A percentile compares a stretch with the other conserved stretches of the same genome.
Evolutionary conservation across 345 rosid genomes (phyloP).

Genomic region (Mallotus nudiflorus): DNA sequence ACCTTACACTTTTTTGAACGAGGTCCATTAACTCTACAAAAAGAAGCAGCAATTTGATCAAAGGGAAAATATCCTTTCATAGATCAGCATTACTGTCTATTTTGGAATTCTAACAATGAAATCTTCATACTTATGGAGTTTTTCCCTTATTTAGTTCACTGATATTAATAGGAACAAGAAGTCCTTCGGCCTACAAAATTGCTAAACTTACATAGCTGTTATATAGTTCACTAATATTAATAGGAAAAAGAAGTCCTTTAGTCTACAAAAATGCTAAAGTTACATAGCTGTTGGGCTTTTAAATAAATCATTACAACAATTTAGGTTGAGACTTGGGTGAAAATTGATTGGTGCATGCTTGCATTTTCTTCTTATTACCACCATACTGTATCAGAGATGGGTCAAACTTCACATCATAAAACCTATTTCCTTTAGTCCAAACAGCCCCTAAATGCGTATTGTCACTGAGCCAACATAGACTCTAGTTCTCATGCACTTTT

Average conservation of each 20-base stretch:
- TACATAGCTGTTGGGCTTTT: background rate
- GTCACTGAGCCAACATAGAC: background rate
- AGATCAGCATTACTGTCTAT: too few species aligned
- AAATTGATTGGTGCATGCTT: background rate
- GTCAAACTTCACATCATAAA: background rate
- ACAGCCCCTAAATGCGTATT: background rate
- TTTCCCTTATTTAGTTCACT: background rate
- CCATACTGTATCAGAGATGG: background rate
- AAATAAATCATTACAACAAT: background rate
- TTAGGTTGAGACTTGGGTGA: background rate
- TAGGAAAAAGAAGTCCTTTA: too few species aligned
- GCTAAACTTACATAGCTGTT: too few species aligned
- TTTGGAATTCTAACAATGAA: background rate
- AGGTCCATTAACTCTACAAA: background rate
- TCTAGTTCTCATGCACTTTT: background rate
- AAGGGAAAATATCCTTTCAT: background rate
- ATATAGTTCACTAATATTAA: background rate
- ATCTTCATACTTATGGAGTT: background rate
- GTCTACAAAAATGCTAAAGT: too few species aligned
- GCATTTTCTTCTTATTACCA: background rate
- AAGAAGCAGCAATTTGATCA: background rate
- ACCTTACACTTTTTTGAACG: too few species aligned
- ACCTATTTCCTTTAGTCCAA: background rate
- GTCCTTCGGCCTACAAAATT: too few species aligned
- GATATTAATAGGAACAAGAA: too few species aligned